Base-by-base conservation (phyloP, 2,329 filamentous ascomycete species). In the Claviceps monticola region DNA sequence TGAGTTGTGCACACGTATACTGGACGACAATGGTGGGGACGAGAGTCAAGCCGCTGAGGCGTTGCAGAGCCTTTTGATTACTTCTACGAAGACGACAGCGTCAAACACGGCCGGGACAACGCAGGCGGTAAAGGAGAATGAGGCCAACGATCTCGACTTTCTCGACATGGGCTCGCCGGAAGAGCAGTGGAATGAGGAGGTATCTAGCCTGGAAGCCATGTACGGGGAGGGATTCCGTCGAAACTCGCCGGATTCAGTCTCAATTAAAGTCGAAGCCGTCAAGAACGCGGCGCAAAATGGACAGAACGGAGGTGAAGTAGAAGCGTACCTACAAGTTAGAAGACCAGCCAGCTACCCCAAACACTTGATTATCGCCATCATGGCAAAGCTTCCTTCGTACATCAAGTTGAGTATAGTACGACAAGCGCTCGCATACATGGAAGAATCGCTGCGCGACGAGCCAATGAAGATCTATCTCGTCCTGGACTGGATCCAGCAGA, bases 391-490 rank as follows among this genome's bases (percentile, higher is more conserved):
- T 13, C 93, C 93, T 19, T 88, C 93, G 3, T 95, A 98, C 61
- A 94, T 97, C 62, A 87, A 91, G 55, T 74, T 98, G 11, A 95
- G 89, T 61, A 83, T 95, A 39, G 80, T 93, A 60, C 84, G 87
- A 59, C 83, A 86, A 66, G 82, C 84, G 1, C 71, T 96, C 5
- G 73, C 78, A 4, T 82, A 91, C 62, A 82, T 89, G 2, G 72
- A 80, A 48, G 76, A 82, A 48, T 80, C 82, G 29, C 75, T 95
- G 34, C 70, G 83, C 14, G 91, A 88, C 23, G 88, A 94, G 62
- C 86, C 88, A 41, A 95, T 95, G 84, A 82, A 80, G 63, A 79
- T 96, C 13, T 97, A 90, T 67, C 87, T 87, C 57, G 75, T 95
- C 13, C 78, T 91, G 50, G 90, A 95, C 67, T 97, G 91, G 90